Conservation (phyloP, 192 early-diverging fungal species). For the Coemansia sp. region DNA sequence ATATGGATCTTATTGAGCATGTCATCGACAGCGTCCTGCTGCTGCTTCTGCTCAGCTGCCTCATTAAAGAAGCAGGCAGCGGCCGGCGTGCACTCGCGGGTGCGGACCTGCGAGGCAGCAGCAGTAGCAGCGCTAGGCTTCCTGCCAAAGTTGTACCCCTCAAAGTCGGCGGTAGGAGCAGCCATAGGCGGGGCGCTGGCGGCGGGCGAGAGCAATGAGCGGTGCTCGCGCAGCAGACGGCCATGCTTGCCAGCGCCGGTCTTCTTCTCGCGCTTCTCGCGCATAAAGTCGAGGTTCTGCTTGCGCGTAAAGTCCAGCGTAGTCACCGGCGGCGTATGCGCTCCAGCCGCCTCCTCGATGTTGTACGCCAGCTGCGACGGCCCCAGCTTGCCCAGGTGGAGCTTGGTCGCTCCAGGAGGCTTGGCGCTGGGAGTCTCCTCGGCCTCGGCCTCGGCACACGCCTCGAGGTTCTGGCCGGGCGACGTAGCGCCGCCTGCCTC, state of each 20-base stretch:
- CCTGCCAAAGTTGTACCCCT: background rate
- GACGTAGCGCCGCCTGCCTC: slow-evolving; percentile 9
- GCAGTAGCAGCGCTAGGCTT: background rate
- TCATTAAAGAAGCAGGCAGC: slow-evolving; percentile 3
- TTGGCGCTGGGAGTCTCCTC: slow-evolving; percentile 4
- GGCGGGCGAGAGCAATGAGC: background rate
- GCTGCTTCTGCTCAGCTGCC: slow-evolving; percentile 2
- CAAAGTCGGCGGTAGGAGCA: background rate
- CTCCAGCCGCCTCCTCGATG: slow-evolving; percentile 47
- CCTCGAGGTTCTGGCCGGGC: slow-evolving; percentile 11
- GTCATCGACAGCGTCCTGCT: slow-evolving; percentile 4
- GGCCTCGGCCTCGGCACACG: slow-evolving; percentile 21
- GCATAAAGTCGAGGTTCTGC: slow-evolving; percentile 43
- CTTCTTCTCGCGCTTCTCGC: slow-evolving; percentile 41
- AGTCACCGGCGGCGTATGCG: slow-evolving; percentile 41
- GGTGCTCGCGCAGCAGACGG: slow-evolving; percentile 31
- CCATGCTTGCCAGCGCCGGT: slow-evolving; percentile 40
- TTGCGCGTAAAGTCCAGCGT: slow-evolving; percentile 54
- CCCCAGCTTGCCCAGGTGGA: slow-evolving; percentile 18
- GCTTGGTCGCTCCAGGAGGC: background rate
- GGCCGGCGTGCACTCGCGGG: slow-evolving; percentile 2
- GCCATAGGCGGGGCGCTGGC: slow-evolving; percentile 5
- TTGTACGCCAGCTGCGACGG: slow-evolving; percentile 45
- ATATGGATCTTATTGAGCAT: slow-evolving; percentile 23
- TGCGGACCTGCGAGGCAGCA: background rate